Percentiles rank a stretch among this genome's conserved stretches.
Conservation (phyloP, 805 yeast genomes). For the Millerago galiae region DNA sequence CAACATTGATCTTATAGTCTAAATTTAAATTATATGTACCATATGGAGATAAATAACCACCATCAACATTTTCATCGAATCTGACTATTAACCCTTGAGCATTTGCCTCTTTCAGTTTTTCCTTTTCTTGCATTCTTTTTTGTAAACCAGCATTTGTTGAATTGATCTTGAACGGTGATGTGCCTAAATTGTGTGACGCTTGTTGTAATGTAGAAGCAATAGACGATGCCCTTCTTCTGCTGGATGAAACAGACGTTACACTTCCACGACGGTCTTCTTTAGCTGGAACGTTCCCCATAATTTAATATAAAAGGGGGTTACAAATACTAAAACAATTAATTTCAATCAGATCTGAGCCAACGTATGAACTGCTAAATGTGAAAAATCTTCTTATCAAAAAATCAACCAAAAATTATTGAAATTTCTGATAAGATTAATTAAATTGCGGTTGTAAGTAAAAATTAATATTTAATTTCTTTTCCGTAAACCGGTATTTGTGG, state of each 20-base stretch:
- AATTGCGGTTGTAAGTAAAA: too few species aligned
- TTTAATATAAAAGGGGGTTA: neutral
- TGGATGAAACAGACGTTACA: neutral
- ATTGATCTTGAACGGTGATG: slow-evolving; percentile 15
- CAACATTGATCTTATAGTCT: slow-evolving; percentile 69
- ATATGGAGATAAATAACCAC: slow-evolving; percentile 88
- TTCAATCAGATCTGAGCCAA: too few species aligned
- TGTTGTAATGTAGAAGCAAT: slow-evolving; percentile 10
- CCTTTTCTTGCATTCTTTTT: slow-evolving; percentile 42
- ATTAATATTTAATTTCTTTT: too few species aligned
- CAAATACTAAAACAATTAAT: too few species aligned
- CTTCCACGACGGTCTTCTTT: slow-evolving; percentile 30
- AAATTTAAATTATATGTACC: slow-evolving; percentile 74
- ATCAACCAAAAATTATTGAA: too few species aligned
- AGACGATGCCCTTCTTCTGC: slow-evolving; percentile 15
- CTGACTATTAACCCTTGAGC: slow-evolving; percentile 52
- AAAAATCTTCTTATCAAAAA: too few species aligned
- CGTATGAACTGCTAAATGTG: too few species aligned
- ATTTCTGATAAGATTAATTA: too few species aligned
- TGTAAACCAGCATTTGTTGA: slow-evolving; percentile 16
- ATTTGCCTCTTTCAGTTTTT: slow-evolving; percentile 44
- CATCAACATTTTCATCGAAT: slow-evolving; percentile 74
- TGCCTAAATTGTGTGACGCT: slow-evolving; percentile 6
- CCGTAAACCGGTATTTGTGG: too few species aligned
- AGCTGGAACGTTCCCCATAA: slow-evolving; percentile 45